A percentile compares a stretch with the other conserved stretches of the same genome.
Conservation (phyloP, 352 stramenopile genomes). For the Globisporangium paroecandrum region DNA sequence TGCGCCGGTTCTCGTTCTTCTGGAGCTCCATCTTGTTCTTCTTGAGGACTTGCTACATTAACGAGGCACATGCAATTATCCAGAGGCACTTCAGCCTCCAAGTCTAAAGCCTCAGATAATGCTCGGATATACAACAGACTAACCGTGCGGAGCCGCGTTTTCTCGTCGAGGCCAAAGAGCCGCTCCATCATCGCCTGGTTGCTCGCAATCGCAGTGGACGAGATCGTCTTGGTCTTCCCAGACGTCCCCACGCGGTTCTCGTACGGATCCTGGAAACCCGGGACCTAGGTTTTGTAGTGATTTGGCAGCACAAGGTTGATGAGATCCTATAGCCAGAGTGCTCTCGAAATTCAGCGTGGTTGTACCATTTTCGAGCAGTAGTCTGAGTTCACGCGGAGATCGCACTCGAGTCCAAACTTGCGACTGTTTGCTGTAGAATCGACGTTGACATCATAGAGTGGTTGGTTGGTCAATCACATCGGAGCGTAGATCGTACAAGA, state of each 20-base stretch:
- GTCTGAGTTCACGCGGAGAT: slow-evolving; percentile 65
- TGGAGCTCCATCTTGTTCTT: slow-evolving; percentile 79
- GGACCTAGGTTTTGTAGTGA: slow-evolving; percentile 12
- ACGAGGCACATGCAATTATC: neutral
- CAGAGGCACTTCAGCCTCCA: neutral
- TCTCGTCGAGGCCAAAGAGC: slow-evolving; percentile 73
- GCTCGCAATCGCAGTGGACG: slow-evolving; percentile 40
- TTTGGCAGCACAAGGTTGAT: no score
- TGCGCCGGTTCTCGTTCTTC: slow-evolving; percentile 70
- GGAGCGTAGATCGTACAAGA: neutral
- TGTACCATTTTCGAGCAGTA: slow-evolving; percentile 65
- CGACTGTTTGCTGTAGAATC: slow-evolving; percentile 45
- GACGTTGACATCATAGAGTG: no score
- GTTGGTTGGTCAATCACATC: neutral
- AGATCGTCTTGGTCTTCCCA: slow-evolving; percentile 39
- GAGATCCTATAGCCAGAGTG: no score
- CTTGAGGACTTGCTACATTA: slow-evolving; percentile 64
- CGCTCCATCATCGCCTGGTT: slow-evolving; percentile 77
- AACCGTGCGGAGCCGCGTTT: slow-evolving; percentile 48
- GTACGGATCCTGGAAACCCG: slow-evolving; percentile 59
- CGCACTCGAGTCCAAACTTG: slow-evolving; percentile 70
- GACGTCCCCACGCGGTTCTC: slow-evolving; percentile 40
- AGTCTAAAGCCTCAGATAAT: slow-evolving; percentile 4
- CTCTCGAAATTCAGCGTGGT: neutral
- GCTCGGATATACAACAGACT: neutral